These are phyloP conservation scores for Alternaria brassicae DNA, from an alignment of 2,329 filamentous ascomycete genomes.

Conservation along the genomic window DNA sequence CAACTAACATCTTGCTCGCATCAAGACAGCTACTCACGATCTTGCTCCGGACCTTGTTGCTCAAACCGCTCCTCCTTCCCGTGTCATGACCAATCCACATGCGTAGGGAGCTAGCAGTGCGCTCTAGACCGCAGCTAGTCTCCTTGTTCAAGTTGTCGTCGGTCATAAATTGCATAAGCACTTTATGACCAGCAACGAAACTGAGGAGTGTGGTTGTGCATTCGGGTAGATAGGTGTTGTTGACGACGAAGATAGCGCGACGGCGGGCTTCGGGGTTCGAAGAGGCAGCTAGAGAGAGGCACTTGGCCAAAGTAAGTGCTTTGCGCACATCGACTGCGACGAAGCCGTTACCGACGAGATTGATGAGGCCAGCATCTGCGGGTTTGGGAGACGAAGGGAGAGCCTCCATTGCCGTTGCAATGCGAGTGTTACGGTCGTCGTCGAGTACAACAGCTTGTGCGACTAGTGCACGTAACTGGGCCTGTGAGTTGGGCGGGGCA, in stretches of 20 bases:
- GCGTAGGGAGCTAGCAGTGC: conserved; percentile 53
- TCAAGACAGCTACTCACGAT: conserved; percentile 53
- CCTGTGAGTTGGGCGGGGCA: conserved; percentile 79
- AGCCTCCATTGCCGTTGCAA: conserved; percentile 61
- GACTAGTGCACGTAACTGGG: conserved; percentile 65
- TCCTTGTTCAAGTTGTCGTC: conserved; percentile 42
- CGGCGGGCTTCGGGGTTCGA: conserved; percentile 44
- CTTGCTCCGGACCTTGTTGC: conserved; percentile 45
- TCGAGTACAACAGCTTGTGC: conserved; percentile 67
- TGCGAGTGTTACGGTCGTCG: conserved; percentile 58
- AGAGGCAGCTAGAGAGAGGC: conserved; percentile 59
- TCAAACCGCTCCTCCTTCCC: conserved; percentile 51
- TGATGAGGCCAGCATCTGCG: conserved; percentile 51
- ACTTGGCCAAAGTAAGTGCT: conserved; percentile 66
- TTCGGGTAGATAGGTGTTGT: conserved; percentile 50
- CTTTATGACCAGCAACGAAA: conserved; percentile 54
- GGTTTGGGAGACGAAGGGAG: conserved; percentile 52
- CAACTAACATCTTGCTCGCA: conserved; percentile 55
- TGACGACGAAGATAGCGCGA: conserved; percentile 51
- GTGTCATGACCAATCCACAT: conserved; percentile 57
- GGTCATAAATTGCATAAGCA: conserved; percentile 50
- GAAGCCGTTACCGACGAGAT: conserved; percentile 62
- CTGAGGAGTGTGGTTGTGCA: conserved; percentile 54
- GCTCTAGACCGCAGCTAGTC: conserved; percentile 52
- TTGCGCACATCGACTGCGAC: conserved; percentile 64